phyloP scores from a whole-genome alignment of 139 green algal species.

The Choricystis sp. region DNA sequence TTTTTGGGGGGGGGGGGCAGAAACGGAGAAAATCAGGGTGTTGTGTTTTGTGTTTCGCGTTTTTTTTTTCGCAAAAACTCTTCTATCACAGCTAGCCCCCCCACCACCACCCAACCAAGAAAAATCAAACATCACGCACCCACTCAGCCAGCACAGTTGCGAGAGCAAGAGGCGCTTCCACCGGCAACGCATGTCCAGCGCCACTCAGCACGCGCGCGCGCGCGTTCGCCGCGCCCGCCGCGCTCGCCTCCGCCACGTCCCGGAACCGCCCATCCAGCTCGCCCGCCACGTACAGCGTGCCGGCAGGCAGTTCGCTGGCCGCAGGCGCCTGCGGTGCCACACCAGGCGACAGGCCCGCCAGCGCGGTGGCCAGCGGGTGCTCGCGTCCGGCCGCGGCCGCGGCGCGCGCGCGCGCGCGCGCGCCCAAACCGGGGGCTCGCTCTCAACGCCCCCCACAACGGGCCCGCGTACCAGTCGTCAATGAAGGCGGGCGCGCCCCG shows the following conservation, averaged over 20 bases:
- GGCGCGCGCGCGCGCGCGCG: not conserved
- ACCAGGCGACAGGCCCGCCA: constrained; percentile 38
- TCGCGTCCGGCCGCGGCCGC: not conserved
- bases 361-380: not conserved
- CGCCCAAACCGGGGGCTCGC: constrained; percentile 14
- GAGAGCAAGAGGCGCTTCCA: not conserved
- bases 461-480: constrained; percentile 47
- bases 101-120: not conserved
- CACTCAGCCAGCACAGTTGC: not conserved
- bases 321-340: constrained; percentile 9
- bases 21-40: not conserved
- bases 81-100: not conserved
- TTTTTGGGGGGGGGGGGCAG: too few species aligned
- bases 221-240: not conserved
- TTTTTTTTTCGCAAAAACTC: not conserved
- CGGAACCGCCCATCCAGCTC: not conserved
- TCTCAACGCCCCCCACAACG: constrained; percentile 43
- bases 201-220: not conserved
- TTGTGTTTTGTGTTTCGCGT: not conserved
- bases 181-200: not conserved
- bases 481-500: constrained; percentile 35
- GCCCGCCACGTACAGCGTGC: constrained; percentile 2
- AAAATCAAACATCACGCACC: not conserved
- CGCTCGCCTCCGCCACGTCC: too few species aligned
- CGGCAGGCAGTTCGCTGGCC: not conserved